Evolutionary conservation across 306 rosid species (phyloP).

Genomic region (Boehmeria nivea): DNA sequence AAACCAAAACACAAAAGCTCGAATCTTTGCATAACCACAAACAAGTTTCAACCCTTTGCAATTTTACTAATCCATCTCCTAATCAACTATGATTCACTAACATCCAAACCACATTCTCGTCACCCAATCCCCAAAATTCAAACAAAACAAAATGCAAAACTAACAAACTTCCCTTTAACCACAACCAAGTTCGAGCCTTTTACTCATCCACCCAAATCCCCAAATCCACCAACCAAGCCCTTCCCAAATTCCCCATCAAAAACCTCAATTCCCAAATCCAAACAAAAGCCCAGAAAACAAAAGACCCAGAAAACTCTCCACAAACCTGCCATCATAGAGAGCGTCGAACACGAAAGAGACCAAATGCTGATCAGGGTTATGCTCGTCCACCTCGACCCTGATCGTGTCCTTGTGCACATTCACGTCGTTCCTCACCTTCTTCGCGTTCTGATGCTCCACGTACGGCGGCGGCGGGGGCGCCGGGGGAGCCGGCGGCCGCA

Average conservation of each 20-base stretch:
- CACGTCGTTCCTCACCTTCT: constrained; percentile 72
- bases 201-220: too few species aligned
- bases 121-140: neutral
- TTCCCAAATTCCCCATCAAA: too few species aligned
- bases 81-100: too few species aligned
- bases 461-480: constrained; percentile 34
- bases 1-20: neutral
- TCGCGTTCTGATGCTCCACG: constrained; percentile 72
- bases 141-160: too few species aligned
- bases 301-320: neutral
- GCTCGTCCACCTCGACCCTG: constrained; percentile 48
- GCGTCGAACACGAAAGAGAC: constrained; percentile 83
- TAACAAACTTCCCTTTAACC: too few species aligned
- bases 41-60: too few species aligned
- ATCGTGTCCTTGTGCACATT: constrained; percentile 74
- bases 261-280: too few species aligned
- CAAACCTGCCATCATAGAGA: constrained; percentile 69
- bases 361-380: constrained; percentile 57
- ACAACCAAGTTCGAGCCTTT: too few species aligned
- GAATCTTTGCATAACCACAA: too few species aligned
- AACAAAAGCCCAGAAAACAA: neutral
- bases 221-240: too few species aligned
- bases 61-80: too few species aligned
- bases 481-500: constrained; percentile 13
- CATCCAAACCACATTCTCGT: neutral